A percentile compares a stretch with the other conserved stretches of the same genome.
These are phyloP conservation scores for Pseudisothecium myosuroides DNA, from an alignment of 225 moss, liverwort and hornwort genomes.

Conservation along the genomic window DNA sequence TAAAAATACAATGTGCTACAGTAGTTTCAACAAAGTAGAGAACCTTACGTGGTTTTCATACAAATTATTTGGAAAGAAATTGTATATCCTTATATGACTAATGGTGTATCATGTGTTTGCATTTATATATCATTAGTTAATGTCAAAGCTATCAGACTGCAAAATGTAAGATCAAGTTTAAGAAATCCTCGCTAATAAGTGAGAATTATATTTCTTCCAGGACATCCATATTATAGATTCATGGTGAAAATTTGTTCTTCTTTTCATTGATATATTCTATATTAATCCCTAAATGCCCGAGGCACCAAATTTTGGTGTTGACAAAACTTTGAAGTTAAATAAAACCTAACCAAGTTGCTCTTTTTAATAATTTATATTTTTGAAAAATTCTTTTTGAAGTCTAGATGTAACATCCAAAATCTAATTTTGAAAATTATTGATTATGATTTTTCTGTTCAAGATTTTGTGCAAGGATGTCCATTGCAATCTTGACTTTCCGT, in stretches of 20 bases:
- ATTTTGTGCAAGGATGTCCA: no score
- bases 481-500: no score
- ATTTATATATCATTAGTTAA: neutral
- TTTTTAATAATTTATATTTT: no score
- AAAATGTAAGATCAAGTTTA: neutral
- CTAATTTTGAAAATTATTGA: no score
- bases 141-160: neutral
- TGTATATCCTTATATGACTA: neutral
- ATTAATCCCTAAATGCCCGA: no score
- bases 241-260: neutral
- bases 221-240: neutral
- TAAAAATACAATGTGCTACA: neutral
- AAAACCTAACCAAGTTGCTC: no score
- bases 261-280: neutral
- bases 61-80: neutral
- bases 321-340: no score
- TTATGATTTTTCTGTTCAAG: no score
- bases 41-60: neutral
- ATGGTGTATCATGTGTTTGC: rapidly evolving
- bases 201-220: neutral
- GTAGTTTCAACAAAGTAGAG: neutral
- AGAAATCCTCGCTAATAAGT: neutral
- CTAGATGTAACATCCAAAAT: no score
- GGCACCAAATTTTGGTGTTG: no score
- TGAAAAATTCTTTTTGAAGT: no score